Evolutionary conservation across 345 rosid species (phyloP).

Genomic region (Corymbia maculata): DNA sequence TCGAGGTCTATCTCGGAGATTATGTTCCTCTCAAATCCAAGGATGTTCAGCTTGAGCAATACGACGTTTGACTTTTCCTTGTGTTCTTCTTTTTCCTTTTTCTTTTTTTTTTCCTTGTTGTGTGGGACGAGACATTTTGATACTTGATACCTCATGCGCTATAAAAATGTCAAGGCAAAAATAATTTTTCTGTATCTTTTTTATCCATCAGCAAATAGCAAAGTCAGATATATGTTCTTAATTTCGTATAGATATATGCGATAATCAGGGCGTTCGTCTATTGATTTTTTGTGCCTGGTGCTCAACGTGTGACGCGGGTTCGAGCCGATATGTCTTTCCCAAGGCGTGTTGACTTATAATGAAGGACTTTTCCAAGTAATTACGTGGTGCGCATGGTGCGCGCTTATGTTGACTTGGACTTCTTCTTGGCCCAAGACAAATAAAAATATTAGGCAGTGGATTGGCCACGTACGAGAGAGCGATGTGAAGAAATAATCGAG

Average conservation of each 20-base stretch:
- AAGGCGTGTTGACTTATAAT: neutral
- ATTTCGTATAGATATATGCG: neutral
- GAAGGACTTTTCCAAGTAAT: neutral
- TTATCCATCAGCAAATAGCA: neutral
- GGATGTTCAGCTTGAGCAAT: slow-evolving; percentile 34
- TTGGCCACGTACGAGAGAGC: neutral
- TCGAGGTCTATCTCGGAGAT: slow-evolving; percentile 43
- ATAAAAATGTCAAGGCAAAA: neutral
- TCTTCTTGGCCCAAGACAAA: neutral
- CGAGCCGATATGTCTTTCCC: neutral
- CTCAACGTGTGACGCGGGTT: neutral
- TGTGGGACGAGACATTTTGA: neutral
- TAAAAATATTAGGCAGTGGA: neutral
- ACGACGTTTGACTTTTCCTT: neutral
- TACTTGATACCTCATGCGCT: neutral
- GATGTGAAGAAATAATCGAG: too few relatives aligned
- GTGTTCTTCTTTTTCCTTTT: neutral
- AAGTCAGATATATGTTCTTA: neutral
- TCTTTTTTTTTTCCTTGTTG: too few relatives aligned
- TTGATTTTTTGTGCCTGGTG: neutral
- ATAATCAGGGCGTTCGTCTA: neutral
- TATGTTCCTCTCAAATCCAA: slow-evolving; percentile 37
- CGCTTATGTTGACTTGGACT: neutral
- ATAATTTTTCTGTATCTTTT: neutral
- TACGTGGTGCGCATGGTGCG: neutral